Percentiles rank a stretch among this genome's conserved stretches.
These are phyloP conservation scores for Fusarium cicatricum DNA, from an alignment of 2,329 filamentous ascomycete species.

Conservation along the genomic window DNA sequence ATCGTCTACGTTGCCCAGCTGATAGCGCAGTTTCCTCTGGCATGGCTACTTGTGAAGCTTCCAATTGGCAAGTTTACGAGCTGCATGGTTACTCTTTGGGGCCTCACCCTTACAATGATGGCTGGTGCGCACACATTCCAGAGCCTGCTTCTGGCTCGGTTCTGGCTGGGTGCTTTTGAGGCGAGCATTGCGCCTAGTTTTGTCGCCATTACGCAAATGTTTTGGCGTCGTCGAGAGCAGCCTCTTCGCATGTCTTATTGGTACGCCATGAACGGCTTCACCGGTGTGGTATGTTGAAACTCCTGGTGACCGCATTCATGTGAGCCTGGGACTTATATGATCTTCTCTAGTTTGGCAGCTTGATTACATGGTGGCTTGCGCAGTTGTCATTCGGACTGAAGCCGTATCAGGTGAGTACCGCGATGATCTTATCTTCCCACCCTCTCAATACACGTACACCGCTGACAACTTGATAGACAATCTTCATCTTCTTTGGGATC, in stretches of 20 bases:
- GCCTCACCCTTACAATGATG: constrained; percentile 54
- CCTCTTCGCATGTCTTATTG: constrained; percentile 33
- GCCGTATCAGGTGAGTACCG: constrained; percentile 14
- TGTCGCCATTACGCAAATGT: constrained; percentile 56
- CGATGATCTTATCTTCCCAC: fast-evolving
- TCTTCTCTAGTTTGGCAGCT: constrained; percentile 15
- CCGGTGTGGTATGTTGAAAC: constrained; percentile 12
- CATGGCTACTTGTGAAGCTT: constrained; percentile 58
- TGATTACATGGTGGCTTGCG: constrained; percentile 32
- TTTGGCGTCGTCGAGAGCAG: constrained; percentile 30
- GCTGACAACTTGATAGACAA: constrained; percentile 11
- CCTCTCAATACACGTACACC: not conserved
- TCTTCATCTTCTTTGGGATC: constrained; percentile 42
- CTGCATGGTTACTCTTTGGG: constrained; percentile 58
- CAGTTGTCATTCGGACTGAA: constrained; percentile 24
- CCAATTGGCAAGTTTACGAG: constrained; percentile 62
- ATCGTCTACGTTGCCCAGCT: constrained; percentile 64
- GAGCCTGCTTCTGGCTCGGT: constrained; percentile 53
- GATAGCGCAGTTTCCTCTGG: constrained; percentile 60
- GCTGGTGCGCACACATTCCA: constrained; percentile 56
- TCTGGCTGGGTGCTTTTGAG: constrained; percentile 54
- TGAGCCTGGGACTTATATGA: too few relatives aligned
- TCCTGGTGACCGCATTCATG: fast-evolving
- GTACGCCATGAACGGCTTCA: constrained; percentile 34
- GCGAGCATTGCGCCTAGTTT: constrained; percentile 56